Evolutionary conservation across 2,329 filamentous ascomycete species (phyloP).

Genomic region (Venturia oleaginea): DNA sequence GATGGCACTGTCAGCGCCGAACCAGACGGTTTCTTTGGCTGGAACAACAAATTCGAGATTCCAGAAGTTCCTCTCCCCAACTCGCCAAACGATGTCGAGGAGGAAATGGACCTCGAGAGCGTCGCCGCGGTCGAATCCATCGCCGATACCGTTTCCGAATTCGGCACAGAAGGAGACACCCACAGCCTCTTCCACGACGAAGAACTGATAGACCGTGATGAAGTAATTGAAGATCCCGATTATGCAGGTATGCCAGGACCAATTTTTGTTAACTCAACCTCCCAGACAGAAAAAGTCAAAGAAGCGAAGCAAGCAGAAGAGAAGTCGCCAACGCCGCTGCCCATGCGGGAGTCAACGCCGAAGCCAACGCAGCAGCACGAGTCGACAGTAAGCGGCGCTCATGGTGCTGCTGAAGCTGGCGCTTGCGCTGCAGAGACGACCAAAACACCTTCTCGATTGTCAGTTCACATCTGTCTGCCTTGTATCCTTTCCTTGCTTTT

Average conservation of each 20-base stretch:
- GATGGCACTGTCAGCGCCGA: slow-evolving; percentile 10
- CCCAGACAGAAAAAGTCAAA: not conserved
- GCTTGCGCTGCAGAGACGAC: not conserved
- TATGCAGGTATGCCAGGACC: slow-evolving; percentile 11
- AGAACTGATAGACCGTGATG: slow-evolving; percentile 11
- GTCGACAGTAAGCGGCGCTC: slow-evolving; percentile 6
- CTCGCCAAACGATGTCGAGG: not conserved
- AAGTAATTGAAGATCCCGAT: slow-evolving; percentile 12
- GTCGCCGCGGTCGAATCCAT: slow-evolving; percentile 12
- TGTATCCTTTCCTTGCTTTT: not conserved
- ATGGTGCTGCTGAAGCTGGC: slow-evolving; percentile 2
- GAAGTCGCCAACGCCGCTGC: not conserved
- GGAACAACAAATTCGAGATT: slow-evolving; percentile 10
- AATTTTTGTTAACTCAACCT: not conserved
- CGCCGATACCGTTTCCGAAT: slow-evolving; percentile 11
- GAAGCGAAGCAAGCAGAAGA: not conserved
- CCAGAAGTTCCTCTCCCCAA: slow-evolving; percentile 6
- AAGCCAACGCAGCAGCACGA: slow-evolving; percentile 1
- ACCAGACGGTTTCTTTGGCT: slow-evolving; percentile 8
- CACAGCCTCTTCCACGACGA: not conserved
- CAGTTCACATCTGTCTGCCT: slow-evolving; percentile 5
- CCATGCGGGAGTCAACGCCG: not conserved
- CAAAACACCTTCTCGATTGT: not conserved
- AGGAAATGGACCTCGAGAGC: slow-evolving; percentile 11
- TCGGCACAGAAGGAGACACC: slow-evolving; percentile 1